Percentiles rank a stretch among this genome's conserved stretches.
phyloP scores from a whole-genome alignment of 805 yeast species.

The Naumovozyma castellii region DNA sequence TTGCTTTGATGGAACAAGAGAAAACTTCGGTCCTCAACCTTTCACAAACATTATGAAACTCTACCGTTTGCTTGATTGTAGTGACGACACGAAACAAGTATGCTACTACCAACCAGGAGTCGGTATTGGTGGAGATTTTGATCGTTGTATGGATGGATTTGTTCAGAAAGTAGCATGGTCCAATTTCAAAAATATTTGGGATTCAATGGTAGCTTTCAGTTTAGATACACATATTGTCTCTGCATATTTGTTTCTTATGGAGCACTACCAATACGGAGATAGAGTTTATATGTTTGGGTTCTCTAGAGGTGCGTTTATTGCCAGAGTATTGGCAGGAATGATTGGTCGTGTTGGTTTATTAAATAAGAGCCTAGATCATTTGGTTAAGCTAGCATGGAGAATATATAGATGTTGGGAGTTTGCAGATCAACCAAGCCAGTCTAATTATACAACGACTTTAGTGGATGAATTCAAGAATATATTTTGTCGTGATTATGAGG shows the following conservation, averaged over 20 bases:
- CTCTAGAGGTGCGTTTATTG: constrained; percentile 56
- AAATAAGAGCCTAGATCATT: constrained; percentile 43
- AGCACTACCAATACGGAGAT: constrained; percentile 41
- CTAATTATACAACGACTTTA: constrained; percentile 36
- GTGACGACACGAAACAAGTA: constrained; percentile 32
- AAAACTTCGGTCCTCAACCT: constrained; percentile 47
- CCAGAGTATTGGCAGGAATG: constrained; percentile 58
- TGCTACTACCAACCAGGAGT: constrained; percentile 66
- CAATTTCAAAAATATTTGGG: constrained; percentile 25
- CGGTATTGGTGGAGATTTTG: constrained; percentile 43
- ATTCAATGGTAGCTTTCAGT: constrained; percentile 44
- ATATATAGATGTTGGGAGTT: constrained; percentile 50
- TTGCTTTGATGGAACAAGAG: constrained; percentile 57
- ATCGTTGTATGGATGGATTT: constrained; percentile 18
- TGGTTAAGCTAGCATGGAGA: constrained; percentile 54
- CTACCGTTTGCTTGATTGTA: constrained; percentile 43
- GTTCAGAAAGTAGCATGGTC: constrained; percentile 14
- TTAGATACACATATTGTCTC: constrained; percentile 48
- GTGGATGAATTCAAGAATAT: constrained; percentile 46
- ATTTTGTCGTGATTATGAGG: constrained; percentile 37
- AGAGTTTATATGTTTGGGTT: constrained; percentile 50
- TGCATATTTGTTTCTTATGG: constrained; percentile 47
- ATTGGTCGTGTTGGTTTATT: constrained; percentile 54
- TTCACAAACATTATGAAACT: constrained; percentile 46
- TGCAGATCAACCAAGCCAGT: constrained; percentile 46